A percentile compares a stretch with the other conserved stretches of the same genome.
Conservation (phyloP, 257 asterid species). For the Ilex asprella region DNA sequence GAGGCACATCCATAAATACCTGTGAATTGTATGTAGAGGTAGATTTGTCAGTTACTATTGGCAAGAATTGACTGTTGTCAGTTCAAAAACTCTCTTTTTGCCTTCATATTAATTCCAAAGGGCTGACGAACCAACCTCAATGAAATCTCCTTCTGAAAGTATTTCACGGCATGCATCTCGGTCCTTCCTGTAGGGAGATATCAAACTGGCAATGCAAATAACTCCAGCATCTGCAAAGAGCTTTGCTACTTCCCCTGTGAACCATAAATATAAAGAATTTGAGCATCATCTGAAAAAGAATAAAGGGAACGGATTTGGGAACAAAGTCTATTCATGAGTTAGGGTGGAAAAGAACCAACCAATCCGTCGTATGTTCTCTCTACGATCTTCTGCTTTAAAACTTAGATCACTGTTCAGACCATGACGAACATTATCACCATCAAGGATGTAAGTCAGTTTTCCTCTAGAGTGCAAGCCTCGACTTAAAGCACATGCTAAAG, state of each 20-base stretch:
- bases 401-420: constrained; percentile 86
- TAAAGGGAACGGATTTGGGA: background rate
- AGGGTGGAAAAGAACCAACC: constrained; percentile 40
- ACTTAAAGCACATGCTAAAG: constrained; percentile 87
- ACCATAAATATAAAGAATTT: background rate
- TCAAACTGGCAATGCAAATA: constrained; percentile 92
- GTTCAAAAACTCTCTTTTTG: background rate
- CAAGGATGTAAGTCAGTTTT: constrained; percentile 81
- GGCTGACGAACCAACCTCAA: constrained; percentile 51
- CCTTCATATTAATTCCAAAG: background rate
- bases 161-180: constrained; percentile 88
- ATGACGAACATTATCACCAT: constrained; percentile 98
- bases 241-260: constrained; percentile 94
- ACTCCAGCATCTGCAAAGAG: constrained; percentile 97
- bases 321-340: constrained; percentile 10
- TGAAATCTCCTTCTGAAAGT: constrained; percentile 80
- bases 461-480: constrained; percentile 80
- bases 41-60: constrained; percentile 7
- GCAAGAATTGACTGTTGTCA: background rate
- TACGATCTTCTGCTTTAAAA: constrained; percentile 88
- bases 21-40: constrained; percentile 18
- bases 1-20: constrained; percentile 95
- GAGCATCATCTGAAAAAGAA: background rate
- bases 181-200: constrained; percentile 91
- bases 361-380: constrained; percentile 90